A percentile compares a stretch with the other conserved stretches of the same genome.
phyloP scores from a whole-genome alignment of 2,329 filamentous ascomycete species.

The Aureobasidium sp. region DNA sequence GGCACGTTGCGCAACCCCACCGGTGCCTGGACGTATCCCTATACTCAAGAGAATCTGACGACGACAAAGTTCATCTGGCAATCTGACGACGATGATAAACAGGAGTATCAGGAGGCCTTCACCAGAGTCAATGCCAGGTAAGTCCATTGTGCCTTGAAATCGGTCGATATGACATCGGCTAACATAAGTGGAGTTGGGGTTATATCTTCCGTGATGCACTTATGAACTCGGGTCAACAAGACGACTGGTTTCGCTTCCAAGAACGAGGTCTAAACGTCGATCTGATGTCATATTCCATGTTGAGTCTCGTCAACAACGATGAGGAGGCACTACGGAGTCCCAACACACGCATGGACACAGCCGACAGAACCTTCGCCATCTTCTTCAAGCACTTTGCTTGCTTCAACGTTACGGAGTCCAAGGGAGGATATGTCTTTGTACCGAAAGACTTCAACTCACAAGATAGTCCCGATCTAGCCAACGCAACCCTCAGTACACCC shows the following conservation, averaged over 20 bases:
- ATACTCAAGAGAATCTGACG: not conserved
- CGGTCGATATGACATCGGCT: not conserved
- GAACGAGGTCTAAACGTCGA: not conserved
- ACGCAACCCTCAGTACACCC: not conserved
- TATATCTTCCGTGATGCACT: not conserved
- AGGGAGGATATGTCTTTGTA: not conserved
- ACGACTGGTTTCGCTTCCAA: not conserved
- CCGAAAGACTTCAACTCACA: too few relatives aligned
- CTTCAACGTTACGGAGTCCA: not conserved
- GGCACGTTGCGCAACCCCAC: not conserved
- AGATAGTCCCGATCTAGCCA: not conserved
- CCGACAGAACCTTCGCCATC: not conserved
- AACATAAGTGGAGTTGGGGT: not conserved
- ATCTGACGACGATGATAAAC: not conserved
- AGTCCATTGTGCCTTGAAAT: not conserved
- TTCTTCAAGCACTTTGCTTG: constrained; percentile 2
- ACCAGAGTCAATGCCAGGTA: not conserved
- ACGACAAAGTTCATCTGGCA: not conserved
- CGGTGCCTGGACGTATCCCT: not conserved
- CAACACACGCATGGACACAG: not conserved
- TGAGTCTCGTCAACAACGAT: not conserved
- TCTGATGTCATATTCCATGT: constrained; percentile 6
- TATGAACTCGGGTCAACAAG: not conserved
- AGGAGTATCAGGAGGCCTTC: not conserved
- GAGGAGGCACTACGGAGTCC: not conserved